Evolutionary conservation across 176 grass and related monocot species (phyloP).

Genomic region (Lolium perenne): DNA sequence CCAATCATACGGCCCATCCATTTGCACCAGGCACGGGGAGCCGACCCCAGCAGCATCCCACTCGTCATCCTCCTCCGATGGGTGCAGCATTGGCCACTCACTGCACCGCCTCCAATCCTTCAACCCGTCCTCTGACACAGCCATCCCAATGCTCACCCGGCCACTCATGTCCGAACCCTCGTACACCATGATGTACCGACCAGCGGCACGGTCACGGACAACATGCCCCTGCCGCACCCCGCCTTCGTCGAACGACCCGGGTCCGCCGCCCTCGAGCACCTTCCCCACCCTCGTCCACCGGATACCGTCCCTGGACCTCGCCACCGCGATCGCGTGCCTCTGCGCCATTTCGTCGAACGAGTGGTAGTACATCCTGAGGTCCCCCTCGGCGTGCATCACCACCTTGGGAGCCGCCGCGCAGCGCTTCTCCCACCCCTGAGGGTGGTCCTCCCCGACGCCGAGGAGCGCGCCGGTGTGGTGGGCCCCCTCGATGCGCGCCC

Average conservation of each 20-base stretch:
- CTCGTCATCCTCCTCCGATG: slow-evolving; percentile 52
- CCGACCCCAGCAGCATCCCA: slow-evolving; percentile 73
- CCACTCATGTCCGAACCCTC: slow-evolving; percentile 65
- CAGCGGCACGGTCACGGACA: slow-evolving; percentile 55
- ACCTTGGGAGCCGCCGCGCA: slow-evolving; percentile 70
- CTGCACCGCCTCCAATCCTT: slow-evolving; percentile 74
- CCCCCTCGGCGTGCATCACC: slow-evolving; percentile 66
- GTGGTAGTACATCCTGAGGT: slow-evolving; percentile 97
- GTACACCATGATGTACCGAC: slow-evolving; percentile 75
- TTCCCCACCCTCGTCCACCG: slow-evolving; percentile 72
- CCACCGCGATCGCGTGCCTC: slow-evolving; percentile 57
- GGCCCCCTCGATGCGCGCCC: slow-evolving; percentile 89
- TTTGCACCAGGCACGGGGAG: slow-evolving; percentile 71
- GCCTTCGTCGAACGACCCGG: slow-evolving; percentile 65
- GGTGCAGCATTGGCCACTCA: slow-evolving; percentile 50
- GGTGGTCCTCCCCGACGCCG: slow-evolving; percentile 38
- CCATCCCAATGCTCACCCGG: slow-evolving; percentile 65
- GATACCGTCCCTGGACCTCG: slow-evolving; percentile 80
- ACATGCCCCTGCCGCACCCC: slow-evolving; percentile 79
- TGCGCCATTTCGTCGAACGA: slow-evolving; percentile 67
- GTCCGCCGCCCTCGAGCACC: slow-evolving; percentile 54
- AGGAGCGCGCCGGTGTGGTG: slow-evolving; percentile 84
- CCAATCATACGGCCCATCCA: slow-evolving; percentile 75
- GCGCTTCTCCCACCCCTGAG: slow-evolving; percentile 58
- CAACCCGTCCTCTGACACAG: slow-evolving; percentile 65